phyloP scores from a whole-genome alignment of 495 filamentous ascomycete genomes.

The Talaromyces liani region DNA sequence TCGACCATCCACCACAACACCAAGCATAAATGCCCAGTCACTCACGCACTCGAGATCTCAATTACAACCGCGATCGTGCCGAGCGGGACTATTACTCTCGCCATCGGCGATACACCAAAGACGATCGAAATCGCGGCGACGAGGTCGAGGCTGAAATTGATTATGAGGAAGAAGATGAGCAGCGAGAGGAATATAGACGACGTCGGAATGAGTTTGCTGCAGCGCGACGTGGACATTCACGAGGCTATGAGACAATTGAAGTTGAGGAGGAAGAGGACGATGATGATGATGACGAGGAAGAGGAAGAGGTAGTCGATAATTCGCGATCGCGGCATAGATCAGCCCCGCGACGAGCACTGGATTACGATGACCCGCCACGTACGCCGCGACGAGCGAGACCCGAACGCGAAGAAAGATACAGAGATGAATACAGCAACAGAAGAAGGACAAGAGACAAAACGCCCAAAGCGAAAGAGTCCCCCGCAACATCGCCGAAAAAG shows the following conservation, averaged over 20 bases:
- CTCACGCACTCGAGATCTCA: slow-evolving; percentile 33
- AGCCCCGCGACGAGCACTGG: background rate
- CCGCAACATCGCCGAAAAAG: slow-evolving; percentile 28
- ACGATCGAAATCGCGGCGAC: slow-evolving; percentile 12
- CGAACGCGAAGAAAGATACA: background rate
- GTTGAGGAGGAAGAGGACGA: slow-evolving; percentile 15
- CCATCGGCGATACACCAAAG: slow-evolving; percentile 7
- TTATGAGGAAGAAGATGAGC: slow-evolving; percentile 14
- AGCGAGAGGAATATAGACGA: background rate
- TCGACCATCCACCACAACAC: background rate
- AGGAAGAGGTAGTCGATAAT: slow-evolving; percentile 7
- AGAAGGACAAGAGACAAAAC: slow-evolving; percentile 20
- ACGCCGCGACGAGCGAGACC: slow-evolving; percentile 8
- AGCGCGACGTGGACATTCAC: slow-evolving; percentile 13
- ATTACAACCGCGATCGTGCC: slow-evolving; percentile 34
- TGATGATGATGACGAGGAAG: slow-evolving; percentile 15
- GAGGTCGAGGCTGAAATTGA: slow-evolving; percentile 24
- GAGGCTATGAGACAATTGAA: slow-evolving; percentile 12
- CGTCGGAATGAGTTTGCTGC: slow-evolving; percentile 6
- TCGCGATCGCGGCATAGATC: background rate
- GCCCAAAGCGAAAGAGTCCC: slow-evolving; percentile 26
- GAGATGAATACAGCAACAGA: background rate
- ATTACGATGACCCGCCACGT: slow-evolving; percentile 1
- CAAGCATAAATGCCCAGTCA: slow-evolving; percentile 31
- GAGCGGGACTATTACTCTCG: slow-evolving; percentile 21